Base-by-base conservation (phyloP, 78 protist species). In the Planoprotostelium fungivorum region DNA sequence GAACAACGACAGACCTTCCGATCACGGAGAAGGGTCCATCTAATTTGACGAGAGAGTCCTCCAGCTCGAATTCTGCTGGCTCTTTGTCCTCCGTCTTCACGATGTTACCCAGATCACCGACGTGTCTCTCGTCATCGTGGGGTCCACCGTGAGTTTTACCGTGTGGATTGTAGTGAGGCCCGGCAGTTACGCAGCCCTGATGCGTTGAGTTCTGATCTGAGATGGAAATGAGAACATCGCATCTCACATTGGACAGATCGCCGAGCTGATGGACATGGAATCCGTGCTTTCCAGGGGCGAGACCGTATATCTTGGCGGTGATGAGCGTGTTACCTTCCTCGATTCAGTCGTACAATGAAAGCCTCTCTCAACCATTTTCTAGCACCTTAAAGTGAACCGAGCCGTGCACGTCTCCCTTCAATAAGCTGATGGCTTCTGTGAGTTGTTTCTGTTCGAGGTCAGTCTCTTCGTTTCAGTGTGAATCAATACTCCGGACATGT, bases 81-180 rank as follows among this genome's bases (percentile, higher is more conserved):
- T 91, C 94, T 73, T 51, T 91, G 63, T 0, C 38, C n/a, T 35
- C 93, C 36, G 95, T 89, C 16, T 36, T 28, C 29, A 92, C 90
- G 36, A 88, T 51, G 92, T 94, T 95, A 84, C 96, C 96, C 38
- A 91, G 91, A 86, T 94, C 95, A 0, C 95, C 95, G 0, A 88
- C 89, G 36, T 94, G 97, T 29, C 96, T 89, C 37, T 89, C 89
- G 1, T 86, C 89, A 38, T 91, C 92, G 10, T 1, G 0, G 36
- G 96, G 96, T 9, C 84, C 90, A 28, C 96, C 96, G 90, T 95
- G 96, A 0, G 83, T 39, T 84, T 93, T 85, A 63, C 88, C 87
- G 38, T 9, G 0, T 34, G 96, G 97, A 91, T 95, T 94, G 89
- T 36, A 94, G 90, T 95, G 97, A 35, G 86, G 87, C 25, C 91